These are phyloP conservation scores for Aphanomyces cochlioides DNA, from an alignment of 352 stramenopile genomes.

Conservation along the genomic window DNA sequence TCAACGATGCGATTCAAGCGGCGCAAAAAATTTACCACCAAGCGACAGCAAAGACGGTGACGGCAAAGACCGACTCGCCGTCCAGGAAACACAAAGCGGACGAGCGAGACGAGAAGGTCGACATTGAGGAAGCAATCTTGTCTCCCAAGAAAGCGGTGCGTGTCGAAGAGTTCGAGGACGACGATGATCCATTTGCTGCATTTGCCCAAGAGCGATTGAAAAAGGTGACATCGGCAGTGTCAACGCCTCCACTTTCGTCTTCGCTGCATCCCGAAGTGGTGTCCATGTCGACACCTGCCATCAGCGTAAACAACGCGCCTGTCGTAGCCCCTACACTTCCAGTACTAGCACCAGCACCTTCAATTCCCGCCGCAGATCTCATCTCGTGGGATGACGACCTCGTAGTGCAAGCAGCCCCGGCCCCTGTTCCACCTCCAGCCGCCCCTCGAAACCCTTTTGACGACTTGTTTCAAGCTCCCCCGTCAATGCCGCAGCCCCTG, in stretches of 20 bases:
- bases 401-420: background rate
- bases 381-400: conserved; percentile 13
- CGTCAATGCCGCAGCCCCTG: background rate
- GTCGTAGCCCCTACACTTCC: too few relatives aligned
- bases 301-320: too few relatives aligned
- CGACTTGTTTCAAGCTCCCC: conserved; percentile 20
- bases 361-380: background rate
- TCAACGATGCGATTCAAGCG: conserved; percentile 71
- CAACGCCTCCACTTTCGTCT: conserved; percentile 32
- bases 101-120: conserved; percentile 47
- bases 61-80: background rate
- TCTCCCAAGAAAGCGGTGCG: conserved; percentile 12
- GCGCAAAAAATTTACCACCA: conserved; percentile 46
- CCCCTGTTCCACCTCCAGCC: background rate
- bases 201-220: conserved; percentile 32
- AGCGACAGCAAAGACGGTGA: background rate
- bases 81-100: conserved; percentile 33
- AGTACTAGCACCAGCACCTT: conserved; percentile 15
- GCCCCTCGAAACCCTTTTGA: conserved; percentile 35
- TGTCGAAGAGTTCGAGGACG: conserved; percentile 1
- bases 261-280: conserved; percentile 33
- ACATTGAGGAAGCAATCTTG: conserved; percentile 47
- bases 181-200: conserved; percentile 27
- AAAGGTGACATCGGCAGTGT: conserved; percentile 35
- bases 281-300: conserved; percentile 29